Percentiles rank a stretch among this genome's conserved stretches.
These are phyloP conservation scores for Dioscorea dumetorum DNA, from an alignment of 106 monocot species.

Conservation along the genomic window DNA sequence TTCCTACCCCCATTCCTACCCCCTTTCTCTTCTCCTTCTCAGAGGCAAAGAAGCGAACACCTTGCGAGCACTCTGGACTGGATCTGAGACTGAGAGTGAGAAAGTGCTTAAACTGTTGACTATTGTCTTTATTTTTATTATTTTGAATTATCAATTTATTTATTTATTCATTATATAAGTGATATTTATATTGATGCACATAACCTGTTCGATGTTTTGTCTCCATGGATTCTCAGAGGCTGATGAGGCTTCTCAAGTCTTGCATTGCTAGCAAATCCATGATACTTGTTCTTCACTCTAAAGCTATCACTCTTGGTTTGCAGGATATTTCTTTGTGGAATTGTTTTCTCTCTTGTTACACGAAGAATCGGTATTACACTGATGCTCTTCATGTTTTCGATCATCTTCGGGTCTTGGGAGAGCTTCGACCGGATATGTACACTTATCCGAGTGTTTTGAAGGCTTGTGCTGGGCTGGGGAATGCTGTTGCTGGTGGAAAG, in stretches of 20 bases:
- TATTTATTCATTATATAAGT: too few relatives aligned
- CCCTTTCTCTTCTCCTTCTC: conserved; percentile 16
- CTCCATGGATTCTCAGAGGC: conserved; percentile 26
- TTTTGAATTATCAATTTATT: too few relatives aligned
- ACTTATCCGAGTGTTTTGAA: conserved; percentile 67
- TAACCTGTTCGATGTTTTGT: too few relatives aligned
- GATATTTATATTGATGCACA: too few relatives aligned
- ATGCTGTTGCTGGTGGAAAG: conserved; percentile 14
- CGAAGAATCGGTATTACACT: conserved; percentile 34
- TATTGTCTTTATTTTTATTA: too few relatives aligned
- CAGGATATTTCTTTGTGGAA: conserved; percentile 46
- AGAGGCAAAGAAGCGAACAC: too few relatives aligned
- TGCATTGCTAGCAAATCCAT: conserved; percentile 23
- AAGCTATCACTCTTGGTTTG: conserved; percentile 36
- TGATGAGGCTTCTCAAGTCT: conserved; percentile 25
- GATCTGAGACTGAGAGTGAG: too few relatives aligned
- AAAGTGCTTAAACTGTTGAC: too few relatives aligned
- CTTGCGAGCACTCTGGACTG: too few relatives aligned
- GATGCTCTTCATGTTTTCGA: conserved; percentile 31
- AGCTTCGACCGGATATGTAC: conserved; percentile 29
- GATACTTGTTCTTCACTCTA: conserved; percentile 44
- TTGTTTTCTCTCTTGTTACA: conserved; percentile 34
- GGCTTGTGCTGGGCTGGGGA: conserved; percentile 22
- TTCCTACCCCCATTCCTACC: conserved; percentile 39
- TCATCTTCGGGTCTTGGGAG: conserved; percentile 10